Evolutionary conservation across 495 filamentous ascomycete genomes (phyloP), one percentile per base, ranked within the genome.

Genomic region (Penicillium salamii): DNA sequence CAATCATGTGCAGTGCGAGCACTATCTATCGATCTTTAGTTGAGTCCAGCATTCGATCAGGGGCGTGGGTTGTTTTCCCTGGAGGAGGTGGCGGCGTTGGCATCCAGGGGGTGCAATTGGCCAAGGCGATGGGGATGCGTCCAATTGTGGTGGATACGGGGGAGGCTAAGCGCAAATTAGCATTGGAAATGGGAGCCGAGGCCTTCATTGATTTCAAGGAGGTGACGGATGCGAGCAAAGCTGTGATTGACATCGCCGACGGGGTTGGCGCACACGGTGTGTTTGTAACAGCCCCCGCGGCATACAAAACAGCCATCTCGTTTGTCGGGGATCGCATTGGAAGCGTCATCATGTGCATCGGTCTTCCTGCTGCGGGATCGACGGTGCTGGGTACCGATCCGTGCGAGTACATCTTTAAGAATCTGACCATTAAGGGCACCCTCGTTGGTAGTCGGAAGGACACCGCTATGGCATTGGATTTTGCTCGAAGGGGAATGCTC

Each of bases 101-200:
- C 14, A 79, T 84, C 57, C 65, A 85, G 31, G 81, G 79, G 5
- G 72, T 77, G 2, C 83, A 87, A 53, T 70, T 87, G 17, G 84
- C 80, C 68, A 58, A 58, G 20, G 76, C 74, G 3, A 79, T 81
- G 74, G 78, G 77, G 0, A 71, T 79, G 65, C 65, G 75, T 5
- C 72, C 75, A 0, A 71, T 81, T n/a, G 78, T 75, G 8, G 65
- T 79, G 6, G 77, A 80, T 41, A 69, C 62, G 0, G 77, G 76
- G 1, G 57, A 49, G 1, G 54, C 55, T 0, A 80, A 79, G 52
- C 59, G 61, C 29, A 54, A 59, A 9, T 54, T 80, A 3, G 58
- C 67, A 0, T 14, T 71, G 29, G 59, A 69, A 45, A 72, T 79
- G 67, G 76, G 77, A 7, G 76, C 77, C 12, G 77, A 80, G 33